Evolutionary conservation across 2,329 filamentous ascomycete genomes (phyloP), one percentile per base, ranked within the genome.

Genomic region (Alternaria burnsii): DNA sequence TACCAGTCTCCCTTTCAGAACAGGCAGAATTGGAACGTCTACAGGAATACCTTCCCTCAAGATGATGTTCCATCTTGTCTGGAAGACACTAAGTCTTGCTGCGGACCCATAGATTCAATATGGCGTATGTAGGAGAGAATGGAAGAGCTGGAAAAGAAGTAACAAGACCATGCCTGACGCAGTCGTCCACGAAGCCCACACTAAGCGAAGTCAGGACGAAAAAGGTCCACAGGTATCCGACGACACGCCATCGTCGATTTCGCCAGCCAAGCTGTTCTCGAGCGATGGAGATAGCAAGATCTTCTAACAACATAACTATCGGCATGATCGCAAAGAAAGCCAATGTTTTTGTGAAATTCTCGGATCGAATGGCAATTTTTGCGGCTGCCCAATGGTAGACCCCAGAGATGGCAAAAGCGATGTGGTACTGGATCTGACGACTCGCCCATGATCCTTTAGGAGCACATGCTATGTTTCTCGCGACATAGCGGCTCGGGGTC

Each of bases 181-280:
- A 38, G 16, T 38, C 36, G 36, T 38, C 36, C 36, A 38, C 36
- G 5, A 38, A 38, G 4, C 16, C 36, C 7, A 8, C 36, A 18
- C 36, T 18, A 3, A 78, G 59, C 78, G 76, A 2, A 80, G 81
- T 14, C 32, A 36, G 6, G 12, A 3, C 32, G 32, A 36, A 0
- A 3, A 36, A 36, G 32, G 32, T 36, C 32, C 32, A 36, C 0
- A 36, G 5, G 14, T 14, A 36, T 0, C 32, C 12, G 32, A 14
- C 5, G 6, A 36, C 14, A 16, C 32, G 32, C 32, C 32, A 36
- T 36, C 14, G 12, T 3, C 5, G 5, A 16, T 1, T 16, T 0
- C 32, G 32, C 32, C 32, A 36, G 12, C 32, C 32, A 36, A 36
- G 12, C 32, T 36, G 12, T 3, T 16, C 14, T 36, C 12, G 32